Evolutionary conservation across 2,329 filamentous ascomycete species (phyloP).

Genomic region (Aspergillus terreus): DNA sequence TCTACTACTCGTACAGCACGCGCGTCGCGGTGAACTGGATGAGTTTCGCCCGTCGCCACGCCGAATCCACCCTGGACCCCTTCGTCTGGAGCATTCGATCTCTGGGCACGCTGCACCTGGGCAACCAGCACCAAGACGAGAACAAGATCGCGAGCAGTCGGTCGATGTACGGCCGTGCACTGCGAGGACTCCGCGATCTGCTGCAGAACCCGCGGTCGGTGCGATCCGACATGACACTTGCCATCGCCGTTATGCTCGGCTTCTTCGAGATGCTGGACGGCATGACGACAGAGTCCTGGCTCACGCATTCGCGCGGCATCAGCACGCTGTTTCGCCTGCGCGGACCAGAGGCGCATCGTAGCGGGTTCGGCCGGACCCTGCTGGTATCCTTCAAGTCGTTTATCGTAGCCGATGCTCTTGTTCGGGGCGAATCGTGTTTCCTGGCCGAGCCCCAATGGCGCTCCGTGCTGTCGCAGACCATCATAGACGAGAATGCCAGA

Average conservation of each 20-base stretch:
- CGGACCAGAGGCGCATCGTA: conserved; percentile 6
- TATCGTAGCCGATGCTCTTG: conserved; percentile 9
- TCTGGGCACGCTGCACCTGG: conserved; percentile 3
- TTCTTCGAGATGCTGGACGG: conserved; percentile 14
- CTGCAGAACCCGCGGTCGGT: background rate
- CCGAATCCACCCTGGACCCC: background rate
- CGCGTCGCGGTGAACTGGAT: conserved; percentile 1
- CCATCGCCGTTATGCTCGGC: conserved; percentile 1
- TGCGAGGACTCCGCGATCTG: background rate
- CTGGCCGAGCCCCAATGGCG: conserved; percentile 8
- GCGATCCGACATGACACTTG: conserved; percentile 4
- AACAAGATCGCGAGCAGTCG: conserved; percentile 3
- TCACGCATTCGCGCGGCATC: conserved; percentile 8
- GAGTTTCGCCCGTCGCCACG: background rate
- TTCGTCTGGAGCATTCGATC: conserved; percentile 5
- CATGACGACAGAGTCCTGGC: conserved; percentile 4
- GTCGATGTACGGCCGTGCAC: conserved; percentile 4
- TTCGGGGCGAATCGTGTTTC: conserved; percentile 10
- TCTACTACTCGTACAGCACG: background rate
- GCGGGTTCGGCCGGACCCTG: conserved; percentile 10
- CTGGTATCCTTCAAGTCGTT: conserved; percentile 10
- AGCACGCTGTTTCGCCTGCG: conserved; percentile 6
- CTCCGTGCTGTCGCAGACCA: background rate
- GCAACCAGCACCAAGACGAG: conserved; percentile 1
- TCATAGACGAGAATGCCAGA: background rate